Evolutionary conservation across 1,139 yeast species (phyloP), one percentile per base, ranked within the genome.

Genomic region (Hyphopichia pseudoburtonii): DNA sequence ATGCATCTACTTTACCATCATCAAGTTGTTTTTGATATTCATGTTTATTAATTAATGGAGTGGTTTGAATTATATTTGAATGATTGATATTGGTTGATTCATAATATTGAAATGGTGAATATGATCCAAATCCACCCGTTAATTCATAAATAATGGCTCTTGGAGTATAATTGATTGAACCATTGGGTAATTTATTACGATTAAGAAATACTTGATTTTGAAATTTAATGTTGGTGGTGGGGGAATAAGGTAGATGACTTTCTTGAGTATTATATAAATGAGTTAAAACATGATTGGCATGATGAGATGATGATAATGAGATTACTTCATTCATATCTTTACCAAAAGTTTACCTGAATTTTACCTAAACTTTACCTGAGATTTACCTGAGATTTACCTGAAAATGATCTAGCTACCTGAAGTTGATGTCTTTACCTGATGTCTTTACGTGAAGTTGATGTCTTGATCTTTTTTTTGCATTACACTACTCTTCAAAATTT

Each of bases 201-300:
- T 56, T 46, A 22, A 70, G 48, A 41, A 66, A 70, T 4, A 59
- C 59, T 6, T 49, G 41, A 37, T 69, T 64, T 25, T 54, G 44
- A 43, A 76, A 69, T 10, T 53, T 38, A 2, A 63, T 46, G 10
- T 40, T 34, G 17, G 52, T 55, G n/a, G 14, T 21, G 12, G 26
- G 22, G 37, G 47, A 63, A 58, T 78, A 78, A n/a, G 82, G 80
- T 39, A 82, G 70, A 47, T 78, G 80, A 10, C 78, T 65, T 44
- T 86, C 94, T 56, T 88, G 96, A 12, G 78, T 63, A 52, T 92
- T 89, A 66, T 81, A 87, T 51, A 87, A 81, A 50, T 87, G 96
- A 0, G 96, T 77, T 3, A 76, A 60, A 10, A 86, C 59, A 56
- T 86, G 92, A 50, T 86, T 87, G 0, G 96, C 75, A 27, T 69